Conservation (phyloP, 768 basidiomycete species). For the Leccinum arenicola region DNA sequence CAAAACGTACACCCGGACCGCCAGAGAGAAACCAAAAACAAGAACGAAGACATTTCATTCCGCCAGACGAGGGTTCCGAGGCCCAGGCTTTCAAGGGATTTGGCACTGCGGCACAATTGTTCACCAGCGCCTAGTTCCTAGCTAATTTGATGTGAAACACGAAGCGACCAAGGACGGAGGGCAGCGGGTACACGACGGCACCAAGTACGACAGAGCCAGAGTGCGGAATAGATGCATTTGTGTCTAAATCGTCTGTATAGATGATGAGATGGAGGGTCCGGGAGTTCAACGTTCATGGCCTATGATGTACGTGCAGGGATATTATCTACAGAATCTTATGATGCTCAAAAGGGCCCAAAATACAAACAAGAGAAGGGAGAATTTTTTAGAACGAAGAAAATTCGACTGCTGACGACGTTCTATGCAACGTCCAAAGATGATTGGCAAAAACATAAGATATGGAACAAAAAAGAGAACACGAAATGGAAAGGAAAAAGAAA, state of each 20-base stretch:
- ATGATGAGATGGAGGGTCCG: constrained; percentile 1
- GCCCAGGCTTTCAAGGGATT: neutral
- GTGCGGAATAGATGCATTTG: constrained; percentile 7
- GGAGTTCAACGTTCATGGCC: neutral
- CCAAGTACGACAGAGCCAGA: neutral
- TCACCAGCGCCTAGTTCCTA: neutral
- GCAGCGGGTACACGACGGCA: neutral
- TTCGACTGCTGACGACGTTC: constrained; percentile 1
- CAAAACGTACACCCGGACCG: neutral
- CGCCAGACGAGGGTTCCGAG: neutral
- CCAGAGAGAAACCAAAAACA: neutral
- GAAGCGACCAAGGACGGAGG: neutral
- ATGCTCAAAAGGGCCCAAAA: constrained; percentile 11
- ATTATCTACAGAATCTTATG: constrained; percentile 17
- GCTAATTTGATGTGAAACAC: neutral
- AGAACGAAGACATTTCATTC: neutral
- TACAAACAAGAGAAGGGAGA: neutral
- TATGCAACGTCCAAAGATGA: neutral
- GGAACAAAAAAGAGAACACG: neutral
- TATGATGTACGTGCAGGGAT: constrained; percentile 8
- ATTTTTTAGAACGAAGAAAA: constrained; percentile 7
- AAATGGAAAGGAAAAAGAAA: neutral
- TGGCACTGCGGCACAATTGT: no score
- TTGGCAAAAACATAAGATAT: constrained; percentile 4
- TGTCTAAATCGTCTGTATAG: constrained; percentile 8